Evolutionary conservation across 371 early-diverging fungal species (phyloP).

Genomic region (Mucor saturninus): DNA sequence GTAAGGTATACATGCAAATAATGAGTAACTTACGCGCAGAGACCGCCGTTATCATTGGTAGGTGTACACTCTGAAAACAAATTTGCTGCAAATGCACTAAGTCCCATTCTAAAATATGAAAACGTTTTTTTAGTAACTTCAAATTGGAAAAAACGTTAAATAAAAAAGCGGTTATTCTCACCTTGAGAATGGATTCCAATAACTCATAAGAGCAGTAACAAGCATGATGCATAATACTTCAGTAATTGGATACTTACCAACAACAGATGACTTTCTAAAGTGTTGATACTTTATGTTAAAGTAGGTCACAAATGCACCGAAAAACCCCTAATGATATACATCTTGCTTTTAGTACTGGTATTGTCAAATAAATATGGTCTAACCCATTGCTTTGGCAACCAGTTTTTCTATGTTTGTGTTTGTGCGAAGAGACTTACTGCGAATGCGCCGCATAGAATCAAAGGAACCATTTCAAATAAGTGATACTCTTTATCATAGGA

Average conservation of each 20-base stretch:
- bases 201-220: slow-evolving; percentile 75
- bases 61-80: slow-evolving; percentile 84
- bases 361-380: too few relatives aligned
- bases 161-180: slow-evolving; percentile 12
- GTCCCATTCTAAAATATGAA: slow-evolving; percentile 50
- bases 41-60: slow-evolving; percentile 60
- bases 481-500: slow-evolving; percentile 86
- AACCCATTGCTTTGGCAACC: too few relatives aligned
- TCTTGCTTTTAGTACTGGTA: too few relatives aligned
- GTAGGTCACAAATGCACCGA: slow-evolving; percentile 82
- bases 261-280: slow-evolving; percentile 57
- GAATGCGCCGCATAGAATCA: slow-evolving; percentile 79
- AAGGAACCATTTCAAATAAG: slow-evolving; percentile 85
- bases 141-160: not conserved
- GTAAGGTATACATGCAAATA: too few relatives aligned
- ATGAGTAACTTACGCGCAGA: slow-evolving; percentile 62
- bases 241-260: slow-evolving; percentile 59
- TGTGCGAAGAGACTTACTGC: slow-evolving; percentile 60
- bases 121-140: not conserved
- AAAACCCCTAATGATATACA: slow-evolving; percentile 67
- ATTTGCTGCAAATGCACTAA: slow-evolving; percentile 77
- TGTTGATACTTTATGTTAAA: slow-evolving; percentile 71
- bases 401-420: not conserved
- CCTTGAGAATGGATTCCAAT: slow-evolving; percentile 77
- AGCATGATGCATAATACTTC: slow-evolving; percentile 81